Percentiles rank a stretch among this genome's conserved stretches.
These are phyloP conservation scores for Chrysoporthe deuterocubensis DNA, from an alignment of 2,329 filamentous ascomycete species.

Conservation along the genomic window DNA sequence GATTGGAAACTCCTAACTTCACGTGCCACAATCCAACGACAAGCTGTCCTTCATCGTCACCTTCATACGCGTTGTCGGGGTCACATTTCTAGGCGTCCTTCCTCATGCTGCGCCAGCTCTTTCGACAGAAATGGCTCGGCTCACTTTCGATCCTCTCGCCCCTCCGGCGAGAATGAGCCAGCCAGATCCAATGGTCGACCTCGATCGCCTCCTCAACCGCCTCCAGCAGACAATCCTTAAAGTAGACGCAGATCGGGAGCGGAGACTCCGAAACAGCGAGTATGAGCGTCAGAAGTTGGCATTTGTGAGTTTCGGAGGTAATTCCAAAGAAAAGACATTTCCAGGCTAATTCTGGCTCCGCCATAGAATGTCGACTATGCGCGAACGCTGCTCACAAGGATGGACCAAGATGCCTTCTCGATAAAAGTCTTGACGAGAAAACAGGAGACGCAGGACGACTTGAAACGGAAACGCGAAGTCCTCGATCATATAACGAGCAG, in stretches of 20 bases:
- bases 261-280: conserved; percentile 61
- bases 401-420: conserved; percentile 70
- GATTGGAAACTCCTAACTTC: neutral
- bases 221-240: conserved; percentile 69
- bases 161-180: conserved; percentile 25
- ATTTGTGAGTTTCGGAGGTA: conserved; percentile 46
- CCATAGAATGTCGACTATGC: conserved; percentile 73
- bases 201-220: conserved; percentile 67
- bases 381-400: conserved; percentile 66
- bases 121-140: conserved; percentile 15
- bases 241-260: conserved; percentile 62
- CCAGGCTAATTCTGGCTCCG: conserved; percentile 24
- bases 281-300: conserved; percentile 67
- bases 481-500: conserved; percentile 69
- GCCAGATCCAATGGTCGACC: conserved; percentile 51
- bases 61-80: neutral
- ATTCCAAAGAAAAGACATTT: neutral
- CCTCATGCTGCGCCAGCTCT: neutral
- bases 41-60: neutral
- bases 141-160: conserved; percentile 25
- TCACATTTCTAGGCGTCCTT: neutral
- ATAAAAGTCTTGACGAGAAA: conserved; percentile 62
- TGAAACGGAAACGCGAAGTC: conserved; percentile 67
- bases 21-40: conserved; percentile 23
- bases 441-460: conserved; percentile 64